phyloP scores from a whole-genome alignment of 352 stramenopile genomes.

The Plasmopara halstedii region DNA sequence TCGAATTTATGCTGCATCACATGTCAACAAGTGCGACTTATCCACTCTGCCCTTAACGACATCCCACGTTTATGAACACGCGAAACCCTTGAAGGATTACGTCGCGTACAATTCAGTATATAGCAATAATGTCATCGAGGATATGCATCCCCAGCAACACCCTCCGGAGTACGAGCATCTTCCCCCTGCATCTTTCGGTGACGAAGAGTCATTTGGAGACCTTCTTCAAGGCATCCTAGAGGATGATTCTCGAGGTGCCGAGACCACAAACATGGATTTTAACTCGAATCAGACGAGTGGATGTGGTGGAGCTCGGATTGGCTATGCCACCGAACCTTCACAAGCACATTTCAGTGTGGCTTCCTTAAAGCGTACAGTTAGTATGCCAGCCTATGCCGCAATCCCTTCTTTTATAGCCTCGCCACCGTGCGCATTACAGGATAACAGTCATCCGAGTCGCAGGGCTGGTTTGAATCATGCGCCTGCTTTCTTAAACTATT shows the following conservation, averaged over 20 bases:
- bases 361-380: constrained; percentile 29
- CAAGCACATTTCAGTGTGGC: constrained; percentile 10
- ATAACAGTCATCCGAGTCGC: constrained; percentile 21
- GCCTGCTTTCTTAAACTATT: constrained; percentile 18
- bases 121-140: constrained; percentile 24
- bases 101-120: constrained; percentile 20
- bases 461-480: constrained; percentile 19
- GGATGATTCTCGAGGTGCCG: constrained; percentile 38
- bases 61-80: constrained; percentile 23
- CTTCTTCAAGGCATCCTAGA: constrained; percentile 66
- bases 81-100: constrained; percentile 22
- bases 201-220: constrained; percentile 64
- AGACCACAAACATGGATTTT: constrained; percentile 6
- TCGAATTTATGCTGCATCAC: constrained; percentile 17
- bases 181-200: constrained; percentile 36
- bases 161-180: constrained; percentile 47
- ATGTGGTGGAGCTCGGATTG: constrained; percentile 11
- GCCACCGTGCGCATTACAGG: constrained; percentile 12
- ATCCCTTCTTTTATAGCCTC: constrained; percentile 13
- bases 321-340: constrained; percentile 11
- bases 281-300: constrained; percentile 11
- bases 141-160: constrained; percentile 10
- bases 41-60: constrained; percentile 14
- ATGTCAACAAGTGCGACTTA: constrained; percentile 24
- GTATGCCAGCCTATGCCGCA: constrained; percentile 27